Percentiles rank a stretch among this genome's conserved stretches.
Conservation (phyloP, 2,329 filamentous ascomycete genomes). For the Claviceps sp. region DNA sequence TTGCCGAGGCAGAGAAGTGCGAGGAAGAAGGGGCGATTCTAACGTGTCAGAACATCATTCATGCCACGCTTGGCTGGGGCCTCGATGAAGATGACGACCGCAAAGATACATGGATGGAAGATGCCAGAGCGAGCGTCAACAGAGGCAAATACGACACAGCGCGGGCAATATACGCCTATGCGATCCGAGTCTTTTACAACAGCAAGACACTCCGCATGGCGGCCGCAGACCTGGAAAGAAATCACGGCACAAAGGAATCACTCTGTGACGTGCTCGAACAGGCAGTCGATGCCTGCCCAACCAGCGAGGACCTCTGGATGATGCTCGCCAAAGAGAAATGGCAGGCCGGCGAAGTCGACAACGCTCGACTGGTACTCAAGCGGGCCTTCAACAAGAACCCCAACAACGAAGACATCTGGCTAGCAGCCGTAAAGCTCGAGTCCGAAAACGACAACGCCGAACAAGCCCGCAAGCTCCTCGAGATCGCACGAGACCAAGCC, state of each 20-base stretch:
- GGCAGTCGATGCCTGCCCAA: slow-evolving; percentile 84
- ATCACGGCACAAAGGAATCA: slow-evolving; percentile 71
- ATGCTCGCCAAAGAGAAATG: slow-evolving; percentile 91
- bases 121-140: slow-evolving; percentile 70
- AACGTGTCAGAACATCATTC: slow-evolving; percentile 81
- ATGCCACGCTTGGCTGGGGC: slow-evolving; percentile 83
- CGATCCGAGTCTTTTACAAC: slow-evolving; percentile 77
- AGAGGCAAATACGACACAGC: slow-evolving; percentile 81
- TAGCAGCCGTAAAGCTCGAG: slow-evolving; percentile 90
- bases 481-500: slow-evolving; percentile 72
- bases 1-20: slow-evolving; percentile 83
- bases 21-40: slow-evolving; percentile 80
- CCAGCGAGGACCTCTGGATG: slow-evolving; percentile 87
- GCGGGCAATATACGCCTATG: slow-evolving; percentile 84
- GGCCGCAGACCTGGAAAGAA: slow-evolving; percentile 80
- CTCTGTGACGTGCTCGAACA: slow-evolving; percentile 81
- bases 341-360: slow-evolving; percentile 77
- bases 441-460: slow-evolving; percentile 76
- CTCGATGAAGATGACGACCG: slow-evolving; percentile 94
- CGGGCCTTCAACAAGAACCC: slow-evolving; percentile 90
- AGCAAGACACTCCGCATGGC: slow-evolving; percentile 83
- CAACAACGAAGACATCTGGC: slow-evolving; percentile 96
- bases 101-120: slow-evolving; percentile 91
- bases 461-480: slow-evolving; percentile 69
- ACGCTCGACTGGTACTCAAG: slow-evolving; percentile 72